phyloP scores from a whole-genome alignment of 2,329 filamentous ascomycete genomes.

The Tolypocladium album region DNA sequence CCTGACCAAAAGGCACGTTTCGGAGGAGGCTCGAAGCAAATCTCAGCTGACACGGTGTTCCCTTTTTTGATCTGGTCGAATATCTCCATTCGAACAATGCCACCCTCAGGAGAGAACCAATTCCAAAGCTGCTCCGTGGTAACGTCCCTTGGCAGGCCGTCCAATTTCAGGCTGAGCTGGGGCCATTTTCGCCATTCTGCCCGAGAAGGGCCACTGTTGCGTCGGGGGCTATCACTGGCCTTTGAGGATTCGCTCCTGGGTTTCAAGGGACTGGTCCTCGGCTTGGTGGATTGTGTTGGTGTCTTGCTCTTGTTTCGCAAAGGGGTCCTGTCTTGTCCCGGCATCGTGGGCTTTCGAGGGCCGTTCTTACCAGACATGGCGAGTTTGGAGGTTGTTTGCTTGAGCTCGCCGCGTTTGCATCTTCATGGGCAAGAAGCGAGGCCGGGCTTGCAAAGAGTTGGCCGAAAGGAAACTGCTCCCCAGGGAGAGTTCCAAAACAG shows the following conservation, averaged over 20 bases:
- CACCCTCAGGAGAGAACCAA: constrained; percentile 40
- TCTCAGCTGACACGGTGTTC: constrained; percentile 21
- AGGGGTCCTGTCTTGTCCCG: background rate
- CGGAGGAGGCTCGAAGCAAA: constrained; percentile 51
- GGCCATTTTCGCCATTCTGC: constrained; percentile 22
- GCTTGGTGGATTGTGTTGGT: background rate
- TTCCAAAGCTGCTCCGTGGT: constrained; percentile 36
- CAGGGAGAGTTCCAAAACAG: too few species aligned
- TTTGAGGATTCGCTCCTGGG: background rate
- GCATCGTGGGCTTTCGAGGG: background rate
- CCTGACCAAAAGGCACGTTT: constrained; percentile 37
- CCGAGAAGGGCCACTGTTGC: background rate
- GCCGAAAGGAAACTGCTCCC: background rate
- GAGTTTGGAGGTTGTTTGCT: background rate
- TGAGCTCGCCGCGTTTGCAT: background rate
- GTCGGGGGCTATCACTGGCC: background rate
- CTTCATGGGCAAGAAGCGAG: background rate
- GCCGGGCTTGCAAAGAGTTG: too few species aligned
- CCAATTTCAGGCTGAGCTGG: constrained; percentile 19
- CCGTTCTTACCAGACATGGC: background rate
- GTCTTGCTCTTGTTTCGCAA: background rate
- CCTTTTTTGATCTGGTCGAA: constrained; percentile 22
- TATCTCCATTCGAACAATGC: constrained; percentile 46
- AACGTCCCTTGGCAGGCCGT: constrained; percentile 21
- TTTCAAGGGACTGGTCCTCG: background rate